Evolutionary conservation across 2,329 filamentous ascomycete genomes (phyloP), one percentile per base, ranked within the genome.

Genomic region (Cladosporium sp.): DNA sequence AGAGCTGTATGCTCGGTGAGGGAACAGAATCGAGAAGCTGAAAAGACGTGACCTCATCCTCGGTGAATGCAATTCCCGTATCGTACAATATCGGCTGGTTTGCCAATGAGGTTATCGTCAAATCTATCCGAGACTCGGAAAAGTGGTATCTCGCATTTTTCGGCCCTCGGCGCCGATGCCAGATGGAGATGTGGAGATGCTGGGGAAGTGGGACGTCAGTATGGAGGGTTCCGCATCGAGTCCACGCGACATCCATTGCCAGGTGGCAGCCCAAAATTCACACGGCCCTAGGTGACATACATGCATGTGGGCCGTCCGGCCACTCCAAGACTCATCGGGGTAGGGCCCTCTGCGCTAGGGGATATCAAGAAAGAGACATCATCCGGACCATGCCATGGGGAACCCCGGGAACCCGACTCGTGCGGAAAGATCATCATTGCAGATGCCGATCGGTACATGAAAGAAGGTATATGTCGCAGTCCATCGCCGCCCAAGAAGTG

Each of bases 141-240:
- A 28, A 28, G 22, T 28, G 22, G 8, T 35, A 8, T 2, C 2
- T 16, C 35, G n/a, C n/a, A 14, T 9, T 9, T 13, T 46, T 35
- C 32, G 54, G 46, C 5, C 41, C 31, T 46, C 48, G 48, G 42
- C 38, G 37, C 38, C 38, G 48, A 43, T 31, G 31, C 18, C 45
- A 48, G 45, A 48, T 28, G 33, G 4, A 28, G 37, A 38, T 38
- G 45, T 35, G 37, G 45, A 40, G 35, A 18, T 14, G n/a, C 33
- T 46, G 44, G 44, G 31, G 44, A 46, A 38, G 44, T 48, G 45
- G 22, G 22, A 28, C 22, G 22, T 28, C 34, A 48, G 45, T n/a
- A n/a, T 13, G 19, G 16, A 32, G 28, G 34, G 22, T 28, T 28
- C 7, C 32, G 40, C 45, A 35, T 40, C 13, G 14, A 19, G 11